phyloP scores from a whole-genome alignment of 2,329 filamentous ascomycete genomes.

The Neonectria ditissima region DNA sequence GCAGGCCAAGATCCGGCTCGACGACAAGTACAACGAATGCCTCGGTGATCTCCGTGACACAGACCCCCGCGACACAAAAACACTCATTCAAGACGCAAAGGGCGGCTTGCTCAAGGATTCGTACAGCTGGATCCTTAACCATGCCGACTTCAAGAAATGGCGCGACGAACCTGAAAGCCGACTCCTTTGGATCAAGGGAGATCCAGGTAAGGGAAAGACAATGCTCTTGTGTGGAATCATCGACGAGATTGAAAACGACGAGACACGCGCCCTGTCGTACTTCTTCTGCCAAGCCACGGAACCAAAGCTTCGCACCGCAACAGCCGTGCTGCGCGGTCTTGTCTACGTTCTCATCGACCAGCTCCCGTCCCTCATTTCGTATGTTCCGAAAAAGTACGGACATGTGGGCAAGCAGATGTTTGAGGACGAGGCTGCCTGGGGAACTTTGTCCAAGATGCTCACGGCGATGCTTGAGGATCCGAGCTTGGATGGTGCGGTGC shows the following conservation, averaged over 20 bases:
- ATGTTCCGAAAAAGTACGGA: neutral
- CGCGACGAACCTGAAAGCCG: slow-evolving; percentile 28
- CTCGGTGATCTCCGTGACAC: neutral
- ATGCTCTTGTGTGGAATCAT: slow-evolving; percentile 50
- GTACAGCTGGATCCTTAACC: slow-evolving; percentile 50
- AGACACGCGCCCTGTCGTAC: slow-evolving; percentile 10
- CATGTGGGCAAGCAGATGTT: neutral
- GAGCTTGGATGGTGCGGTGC: neutral
- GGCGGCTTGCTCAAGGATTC: slow-evolving; percentile 37
- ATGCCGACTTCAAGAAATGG: slow-evolving; percentile 46
- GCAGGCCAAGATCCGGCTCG: neutral
- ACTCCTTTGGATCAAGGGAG: slow-evolving; percentile 50
- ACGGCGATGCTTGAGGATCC: neutral
- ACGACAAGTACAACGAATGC: slow-evolving; percentile 1
- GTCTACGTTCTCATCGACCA: slow-evolving; percentile 13
- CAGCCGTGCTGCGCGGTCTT: slow-evolving; percentile 6
- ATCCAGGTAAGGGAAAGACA: slow-evolving; percentile 53
- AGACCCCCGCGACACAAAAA: slow-evolving; percentile 9
- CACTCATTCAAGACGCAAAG: slow-evolving; percentile 6
- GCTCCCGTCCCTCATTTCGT: neutral
- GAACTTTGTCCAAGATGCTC: slow-evolving; percentile 2
- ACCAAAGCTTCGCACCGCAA: neutral
- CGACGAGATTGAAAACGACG: slow-evolving; percentile 20
- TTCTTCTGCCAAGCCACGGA: slow-evolving; percentile 18
- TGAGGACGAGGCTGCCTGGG: neutral